Conservation (phyloP, 768 basidiomycete genomes). For the Termitomyces sp. region DNA sequence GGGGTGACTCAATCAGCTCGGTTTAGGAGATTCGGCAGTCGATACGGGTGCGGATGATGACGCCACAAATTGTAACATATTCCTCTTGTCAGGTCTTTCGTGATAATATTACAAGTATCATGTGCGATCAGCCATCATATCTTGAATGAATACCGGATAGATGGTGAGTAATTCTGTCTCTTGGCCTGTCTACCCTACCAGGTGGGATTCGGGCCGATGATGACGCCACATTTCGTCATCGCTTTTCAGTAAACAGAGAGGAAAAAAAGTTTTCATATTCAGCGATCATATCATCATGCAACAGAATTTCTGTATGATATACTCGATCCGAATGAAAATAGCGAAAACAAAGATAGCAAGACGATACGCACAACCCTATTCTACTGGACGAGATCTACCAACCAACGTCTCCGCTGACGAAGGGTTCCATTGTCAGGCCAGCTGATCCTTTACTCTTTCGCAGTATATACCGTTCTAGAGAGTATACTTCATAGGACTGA, state of each 20-base stretch:
- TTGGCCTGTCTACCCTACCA: too few species aligned
- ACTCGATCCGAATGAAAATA: neutral
- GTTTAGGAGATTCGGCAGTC: neutral
- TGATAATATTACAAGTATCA: neutral
- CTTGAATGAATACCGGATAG: too few species aligned
- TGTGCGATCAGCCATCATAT: neutral
- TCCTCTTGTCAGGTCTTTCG: neutral
- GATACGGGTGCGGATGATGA: neutral
- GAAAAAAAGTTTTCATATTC: neutral
- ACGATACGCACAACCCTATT: neutral
- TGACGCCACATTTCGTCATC: neutral
- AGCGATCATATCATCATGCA: neutral
- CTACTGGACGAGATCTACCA: slow-evolving; percentile 39
- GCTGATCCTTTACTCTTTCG: slow-evolving; percentile 58
- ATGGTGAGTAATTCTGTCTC: too few species aligned
- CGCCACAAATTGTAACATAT: slow-evolving; percentile 1
- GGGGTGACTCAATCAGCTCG: neutral
- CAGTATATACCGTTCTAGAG: slow-evolving; percentile 70
- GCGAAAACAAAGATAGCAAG: neutral
- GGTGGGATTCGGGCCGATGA: neutral
- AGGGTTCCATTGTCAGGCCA: slow-evolving; percentile 54
- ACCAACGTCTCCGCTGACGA: slow-evolving; percentile 59
- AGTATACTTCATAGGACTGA: slow-evolving; percentile 71
- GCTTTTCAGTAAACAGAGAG: neutral
- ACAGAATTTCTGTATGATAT: too few species aligned